Evolutionary conservation across 345 rosid genomes (phyloP).

Genomic region (Acer negundo): DNA sequence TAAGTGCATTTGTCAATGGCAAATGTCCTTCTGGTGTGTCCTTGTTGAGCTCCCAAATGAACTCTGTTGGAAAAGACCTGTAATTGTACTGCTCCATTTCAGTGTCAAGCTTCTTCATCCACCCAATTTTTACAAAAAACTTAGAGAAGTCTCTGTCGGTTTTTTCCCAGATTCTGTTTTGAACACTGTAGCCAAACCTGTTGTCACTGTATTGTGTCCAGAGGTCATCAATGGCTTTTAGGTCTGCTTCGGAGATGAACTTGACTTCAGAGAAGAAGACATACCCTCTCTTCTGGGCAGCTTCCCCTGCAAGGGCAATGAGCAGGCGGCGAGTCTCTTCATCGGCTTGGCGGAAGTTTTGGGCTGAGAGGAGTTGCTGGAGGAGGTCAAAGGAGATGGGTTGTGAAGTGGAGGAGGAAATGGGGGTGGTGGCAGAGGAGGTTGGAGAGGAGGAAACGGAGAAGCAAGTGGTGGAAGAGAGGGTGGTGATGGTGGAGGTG

Average conservation of each 20-base stretch:
- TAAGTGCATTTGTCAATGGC: constrained; percentile 89
- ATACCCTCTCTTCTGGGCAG: constrained; percentile 77
- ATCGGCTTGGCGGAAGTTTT: constrained; percentile 81
- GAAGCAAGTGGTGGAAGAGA: constrained; percentile 20
- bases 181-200: constrained; percentile 83
- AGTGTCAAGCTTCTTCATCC: constrained; percentile 97
- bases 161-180: constrained; percentile 68
- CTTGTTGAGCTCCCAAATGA: constrained; percentile 73
- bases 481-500: constrained; percentile 38
- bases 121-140: constrained; percentile 74
- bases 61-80: constrained; percentile 83
- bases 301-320: constrained; percentile 75
- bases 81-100: constrained; percentile 85
- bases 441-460: constrained; percentile 12
- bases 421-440: constrained; percentile 37
- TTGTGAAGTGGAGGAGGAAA: constrained; percentile 37
- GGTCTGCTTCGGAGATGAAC: constrained; percentile 60
- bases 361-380: constrained; percentile 52
- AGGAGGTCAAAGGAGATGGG: constrained; percentile 64
- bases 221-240: constrained; percentile 67
- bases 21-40: constrained; percentile 84
- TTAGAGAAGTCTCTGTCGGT: constrained; percentile 64
- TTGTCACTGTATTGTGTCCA: constrained; percentile 73
- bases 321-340: constrained; percentile 88
- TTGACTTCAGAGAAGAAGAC: constrained; percentile 96